Evolutionary conservation across 2,329 filamentous ascomycete genomes (phyloP), one percentile per base, ranked within the genome.

Genomic region (Aspergillus versicolor): DNA sequence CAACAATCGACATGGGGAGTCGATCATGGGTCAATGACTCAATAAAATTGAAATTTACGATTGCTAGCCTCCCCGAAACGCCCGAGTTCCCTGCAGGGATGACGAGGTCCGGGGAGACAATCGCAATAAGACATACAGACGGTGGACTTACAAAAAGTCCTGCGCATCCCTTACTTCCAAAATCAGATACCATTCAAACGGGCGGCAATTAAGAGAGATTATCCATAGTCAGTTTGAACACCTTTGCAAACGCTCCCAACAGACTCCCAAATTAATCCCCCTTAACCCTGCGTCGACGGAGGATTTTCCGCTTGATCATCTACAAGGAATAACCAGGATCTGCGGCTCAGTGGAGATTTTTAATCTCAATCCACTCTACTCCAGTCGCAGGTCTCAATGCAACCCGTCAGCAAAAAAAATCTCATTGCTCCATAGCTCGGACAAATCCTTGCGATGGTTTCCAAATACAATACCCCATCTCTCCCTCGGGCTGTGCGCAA

Each of bases 301-400:
- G 30, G 30, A 47, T 41, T 48, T 44, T 30, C 40, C 38, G 45
- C 44, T 52, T 41, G 47, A 56, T 56, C 42, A 56, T 22, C 47
- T 42, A 42, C 54, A 52, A 48, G 48, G 54, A 56, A 52, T 45
- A 56, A 44, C 21, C 27, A 46, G 47, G 54, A 56, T 56, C 54
- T 52, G 47, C 54, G 47, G 41, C 42, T 56, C 47, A 32, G 54
- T 51, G 54, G 54, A 17, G 47, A 52, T 41, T 41, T 51, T 52
- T 56, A 46, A 44, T 49, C 30, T 43, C 19, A 50, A 34, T 49
- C 30, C 21, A 44, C 41, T 55, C 15, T 50, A 6, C 15, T 44
- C 38, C 47, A 50, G 30, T 22, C 21, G 17, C 21, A 43, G 32
- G n/a, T 30, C 24, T 15, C 44, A 24, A 46, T 19, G 30, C 32